Evolutionary conservation across 805 yeast species (phyloP), one percentile per base, ranked within the genome.

Genomic region (Isabelozyma pseudorhagii): DNA sequence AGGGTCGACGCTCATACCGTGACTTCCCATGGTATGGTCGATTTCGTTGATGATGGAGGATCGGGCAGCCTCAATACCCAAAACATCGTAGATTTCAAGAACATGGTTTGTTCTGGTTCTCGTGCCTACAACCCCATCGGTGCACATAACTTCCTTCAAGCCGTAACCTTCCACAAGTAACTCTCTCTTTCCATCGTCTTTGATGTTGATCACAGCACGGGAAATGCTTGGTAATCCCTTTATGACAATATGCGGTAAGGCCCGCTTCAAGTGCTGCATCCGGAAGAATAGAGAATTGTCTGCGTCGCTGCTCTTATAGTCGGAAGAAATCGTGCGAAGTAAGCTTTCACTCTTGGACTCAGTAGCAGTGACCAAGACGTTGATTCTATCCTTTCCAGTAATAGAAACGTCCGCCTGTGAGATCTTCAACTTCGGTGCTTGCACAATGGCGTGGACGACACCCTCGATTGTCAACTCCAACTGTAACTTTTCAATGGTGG

Each of bases 1-100:
- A 53, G 98, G 99, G 78, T 94, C 99, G 45, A 94, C 97, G 67
- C 96, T 89, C 99, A 94, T 94, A 71, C 99, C 99, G 77, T 94
- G 99, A 71, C 91, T 90, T 65, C 96, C 85, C 99, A 94, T 94
- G 48, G 99, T 94, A 65, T 91, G 91, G 64, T 89, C 96, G 68
- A 94, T 94, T 74, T 94, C 99, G 54, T 84, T 84, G 64, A 94
- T 87, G 66, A 94, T 94, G 58, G 96, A 86, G 0, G 90, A 74
- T 67, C 99, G 81, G 1, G 99, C 99, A 1, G 99, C 99, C 68
- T 94, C 99, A 55, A 94, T 96, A 62, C 99, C 99, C 53, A 94
- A 75, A 5, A 93, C 97, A 55, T 83, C 82, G 57, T 81, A 83
- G 54, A 93, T 91, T 67, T 94, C 99, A 53, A 94, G 73, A 34